Base-by-base conservation (phyloP, 352 stramenopile genomes). In the Pythium phragmiticola region DNA sequence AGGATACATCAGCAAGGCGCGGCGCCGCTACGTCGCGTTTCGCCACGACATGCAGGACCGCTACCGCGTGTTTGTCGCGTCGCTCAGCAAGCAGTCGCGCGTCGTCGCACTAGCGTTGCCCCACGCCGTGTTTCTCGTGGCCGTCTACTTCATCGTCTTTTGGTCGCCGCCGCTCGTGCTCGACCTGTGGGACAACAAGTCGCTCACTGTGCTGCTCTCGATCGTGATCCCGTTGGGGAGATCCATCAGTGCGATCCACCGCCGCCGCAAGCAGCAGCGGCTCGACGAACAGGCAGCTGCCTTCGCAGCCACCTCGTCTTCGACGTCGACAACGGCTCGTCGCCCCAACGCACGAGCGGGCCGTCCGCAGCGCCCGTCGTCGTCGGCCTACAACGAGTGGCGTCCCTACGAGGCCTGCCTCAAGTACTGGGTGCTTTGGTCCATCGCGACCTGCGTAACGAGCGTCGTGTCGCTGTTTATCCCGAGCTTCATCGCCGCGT, bases 361-460 rank as follows among this genome's bases (percentile, higher is more conserved):
- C 7, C 52, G 42, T 16, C 13, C 33, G 7, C 57, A 55, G 46
- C 46, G 52, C 13, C 34, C 23, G n/a, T 39, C 48, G 3, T 53
- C 39, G 0, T 19, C 48, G 7, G 45, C 54, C 8, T 66, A 69
- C 57, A 69, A 84, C 57, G 78, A 89, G 58, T 91, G 80, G 80
- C 74, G 80, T 7, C 65, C 74, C 16, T 89, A 86, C 57, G 86
- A 94, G 60, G 77, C 77, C n/a, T 90, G 77, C 30, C 69, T 94
- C 42, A 90, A 92, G 76, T 92, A 90, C 69, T 94, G 84, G 84
- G 80, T 92, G 45, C 80, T 92, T 37, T 95, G 83, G 84, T 88
- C 84, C 0, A 61, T 92, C 39, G 69, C 69, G 0, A 63, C 69
- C 11, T 89, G 79, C 57, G 21, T 69, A 3, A 50, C 74, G 19